Evolutionary conservation across 768 basidiomycete species (phyloP).

Genomic region (Vararia minispora): DNA sequence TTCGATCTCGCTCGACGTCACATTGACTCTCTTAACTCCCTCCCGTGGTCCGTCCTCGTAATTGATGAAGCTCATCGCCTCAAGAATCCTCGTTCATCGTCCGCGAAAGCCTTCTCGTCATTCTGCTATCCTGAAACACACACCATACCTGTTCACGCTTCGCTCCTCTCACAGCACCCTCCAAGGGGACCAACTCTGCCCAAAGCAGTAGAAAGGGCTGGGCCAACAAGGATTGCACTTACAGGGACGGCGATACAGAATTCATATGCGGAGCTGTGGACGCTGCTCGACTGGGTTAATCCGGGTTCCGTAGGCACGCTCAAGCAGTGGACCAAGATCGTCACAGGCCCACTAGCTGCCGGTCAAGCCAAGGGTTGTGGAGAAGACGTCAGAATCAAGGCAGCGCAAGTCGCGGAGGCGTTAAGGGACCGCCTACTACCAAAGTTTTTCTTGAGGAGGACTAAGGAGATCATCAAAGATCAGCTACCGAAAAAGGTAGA

Average conservation of each 20-base stretch:
- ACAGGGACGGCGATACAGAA: constrained; percentile 86
- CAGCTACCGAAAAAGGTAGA: constrained; percentile 87
- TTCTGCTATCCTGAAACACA: constrained; percentile 38
- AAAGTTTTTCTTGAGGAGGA: constrained; percentile 72
- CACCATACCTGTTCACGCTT: constrained; percentile 6
- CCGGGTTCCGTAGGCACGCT: constrained; percentile 65
- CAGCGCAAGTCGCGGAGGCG: constrained; percentile 48
- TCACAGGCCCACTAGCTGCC: constrained; percentile 52
- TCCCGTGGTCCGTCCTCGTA: constrained; percentile 63
- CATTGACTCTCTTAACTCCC: constrained; percentile 54
- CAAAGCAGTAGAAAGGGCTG: constrained; percentile 4
- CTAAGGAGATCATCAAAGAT: constrained; percentile 64
- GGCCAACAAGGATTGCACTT: constrained; percentile 58
- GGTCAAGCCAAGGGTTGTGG: constrained; percentile 61
- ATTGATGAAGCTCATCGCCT: constrained; percentile 89
- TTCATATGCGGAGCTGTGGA: constrained; percentile 83
- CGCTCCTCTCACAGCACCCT: constrained; percentile 11
- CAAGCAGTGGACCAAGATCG: constrained; percentile 66
- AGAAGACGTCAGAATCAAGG: constrained; percentile 47
- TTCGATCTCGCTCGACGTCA: constrained; percentile 66
- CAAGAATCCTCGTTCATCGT: constrained; percentile 65
- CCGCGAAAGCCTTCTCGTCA: constrained; percentile 57
- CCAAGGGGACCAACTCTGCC: neutral
- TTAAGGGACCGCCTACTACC: constrained; percentile 66
- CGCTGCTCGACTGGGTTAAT: constrained; percentile 86